Conservation (phyloP, 1,284 basidiomycete genomes). For the Trichosporon coremiiforme region DNA sequence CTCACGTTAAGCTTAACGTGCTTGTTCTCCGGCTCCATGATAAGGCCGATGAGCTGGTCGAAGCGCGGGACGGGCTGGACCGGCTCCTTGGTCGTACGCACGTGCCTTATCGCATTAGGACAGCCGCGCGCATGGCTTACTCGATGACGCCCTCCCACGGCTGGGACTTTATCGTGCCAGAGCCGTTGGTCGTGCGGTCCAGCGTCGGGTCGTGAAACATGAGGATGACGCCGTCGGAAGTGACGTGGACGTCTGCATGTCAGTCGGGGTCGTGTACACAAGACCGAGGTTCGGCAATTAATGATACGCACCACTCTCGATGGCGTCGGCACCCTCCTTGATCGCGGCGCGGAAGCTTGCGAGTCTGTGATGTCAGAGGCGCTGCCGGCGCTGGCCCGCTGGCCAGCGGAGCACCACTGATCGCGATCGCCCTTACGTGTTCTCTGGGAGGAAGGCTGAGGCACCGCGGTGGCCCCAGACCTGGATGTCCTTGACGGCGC, state of each 20-base stretch:
- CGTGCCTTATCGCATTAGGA: slow-evolving; percentile 57
- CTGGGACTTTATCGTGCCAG: slow-evolving; percentile 60
- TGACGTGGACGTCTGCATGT: slow-evolving; percentile 87
- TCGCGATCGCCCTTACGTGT: slow-evolving; percentile 44
- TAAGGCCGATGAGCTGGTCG: slow-evolving; percentile 73
- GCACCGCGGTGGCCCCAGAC: slow-evolving; percentile 96
- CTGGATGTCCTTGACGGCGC: slow-evolving; percentile 59
- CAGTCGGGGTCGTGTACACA: slow-evolving; percentile 5
- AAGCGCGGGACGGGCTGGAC: slow-evolving; percentile 86
- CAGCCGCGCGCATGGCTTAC: slow-evolving; percentile 34
- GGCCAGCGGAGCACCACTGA: slow-evolving; percentile 19
- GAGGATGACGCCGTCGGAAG: slow-evolving; percentile 82
- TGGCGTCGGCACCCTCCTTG: slow-evolving; percentile 86
- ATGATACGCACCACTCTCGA: slow-evolving; percentile 67
- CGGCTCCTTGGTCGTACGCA: slow-evolving; percentile 81
- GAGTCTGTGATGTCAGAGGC: slow-evolving; percentile 59
- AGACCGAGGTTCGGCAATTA: too few relatives aligned
- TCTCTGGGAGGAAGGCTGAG: slow-evolving; percentile 60
- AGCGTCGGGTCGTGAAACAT: slow-evolving; percentile 92
- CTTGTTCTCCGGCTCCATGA: slow-evolving; percentile 66
- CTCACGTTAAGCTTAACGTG: slow-evolving; percentile 79
- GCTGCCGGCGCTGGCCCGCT: slow-evolving; percentile 25
- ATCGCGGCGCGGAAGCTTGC: slow-evolving; percentile 92
- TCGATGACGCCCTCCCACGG: slow-evolving; percentile 55
- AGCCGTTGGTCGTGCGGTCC: slow-evolving; percentile 63